Percentiles rank a stretch among this genome's conserved stretches.
Conservation (phyloP, 306 rosid species). For the Fagus sylvatica region DNA sequence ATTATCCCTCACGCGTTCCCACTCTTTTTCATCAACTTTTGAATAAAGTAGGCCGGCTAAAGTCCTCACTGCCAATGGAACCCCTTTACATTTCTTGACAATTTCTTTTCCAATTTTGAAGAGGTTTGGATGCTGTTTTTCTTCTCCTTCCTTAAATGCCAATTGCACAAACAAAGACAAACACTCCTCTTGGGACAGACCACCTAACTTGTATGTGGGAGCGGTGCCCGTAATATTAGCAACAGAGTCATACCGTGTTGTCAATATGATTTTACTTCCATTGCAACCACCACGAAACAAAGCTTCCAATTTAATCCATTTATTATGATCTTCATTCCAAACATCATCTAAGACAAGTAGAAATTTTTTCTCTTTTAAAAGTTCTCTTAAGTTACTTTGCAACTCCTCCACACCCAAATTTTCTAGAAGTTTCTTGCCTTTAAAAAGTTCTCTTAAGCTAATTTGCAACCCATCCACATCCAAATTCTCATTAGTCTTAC, state of each 20-base stretch:
- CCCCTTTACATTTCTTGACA: conserved; percentile 18
- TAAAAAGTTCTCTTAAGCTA: too few species aligned
- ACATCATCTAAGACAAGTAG: too few species aligned
- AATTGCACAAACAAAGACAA: conserved; percentile 14
- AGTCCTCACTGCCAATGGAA: conserved; percentile 27
- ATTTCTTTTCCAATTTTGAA: conserved; percentile 5
- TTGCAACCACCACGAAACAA: too few species aligned
- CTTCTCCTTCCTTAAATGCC: conserved; percentile 21
- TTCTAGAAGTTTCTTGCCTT: too few species aligned
- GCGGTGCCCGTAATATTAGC: background rate
- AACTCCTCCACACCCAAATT: too few species aligned
- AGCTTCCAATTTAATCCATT: too few species aligned
- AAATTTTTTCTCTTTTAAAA: too few species aligned
- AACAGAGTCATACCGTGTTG: background rate
- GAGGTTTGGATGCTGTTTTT: background rate
- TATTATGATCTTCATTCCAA: too few species aligned
- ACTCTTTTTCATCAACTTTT: background rate
- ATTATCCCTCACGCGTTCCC: conserved; percentile 4
- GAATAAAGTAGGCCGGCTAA: background rate
- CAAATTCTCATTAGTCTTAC: too few species aligned
- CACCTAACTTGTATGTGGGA: background rate
- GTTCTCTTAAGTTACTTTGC: too few species aligned
- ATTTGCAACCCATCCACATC: too few species aligned
- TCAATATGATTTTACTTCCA: background rate
- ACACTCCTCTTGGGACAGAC: background rate